Evolutionary conservation across 768 basidiomycete genomes (phyloP).

Genomic region (Amanita pseudoporphyria): DNA sequence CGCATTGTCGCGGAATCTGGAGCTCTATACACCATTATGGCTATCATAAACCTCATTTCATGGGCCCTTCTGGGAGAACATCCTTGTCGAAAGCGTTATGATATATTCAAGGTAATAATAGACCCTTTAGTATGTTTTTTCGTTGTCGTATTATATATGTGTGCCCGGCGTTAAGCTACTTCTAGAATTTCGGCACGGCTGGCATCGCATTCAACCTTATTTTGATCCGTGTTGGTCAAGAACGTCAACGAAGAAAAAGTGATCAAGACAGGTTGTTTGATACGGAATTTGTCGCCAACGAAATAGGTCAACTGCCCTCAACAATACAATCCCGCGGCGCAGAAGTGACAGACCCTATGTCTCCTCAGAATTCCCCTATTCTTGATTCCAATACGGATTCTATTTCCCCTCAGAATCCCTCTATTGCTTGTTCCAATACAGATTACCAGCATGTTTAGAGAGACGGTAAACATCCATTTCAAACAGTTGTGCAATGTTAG

Average conservation of each 20-base stretch:
- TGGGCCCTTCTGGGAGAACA: neutral
- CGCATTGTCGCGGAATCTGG: neutral
- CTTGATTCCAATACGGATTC: neutral
- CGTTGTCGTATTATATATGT: neutral
- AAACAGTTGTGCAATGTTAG: too few relatives aligned
- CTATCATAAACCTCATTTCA: neutral
- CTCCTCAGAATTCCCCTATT: neutral
- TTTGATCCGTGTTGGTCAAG: neutral
- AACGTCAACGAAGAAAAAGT: neutral
- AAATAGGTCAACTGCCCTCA: neutral
- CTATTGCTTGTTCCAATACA: too few relatives aligned
- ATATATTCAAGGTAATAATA: too few relatives aligned
- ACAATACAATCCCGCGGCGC: neutral
- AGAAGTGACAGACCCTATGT: neutral
- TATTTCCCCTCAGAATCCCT: too few relatives aligned
- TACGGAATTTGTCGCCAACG: neutral
- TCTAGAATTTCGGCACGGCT: neutral
- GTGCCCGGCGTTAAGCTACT: neutral
- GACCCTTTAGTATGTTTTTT: neutral
- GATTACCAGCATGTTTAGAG: too few relatives aligned
- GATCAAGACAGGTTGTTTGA: neutral
- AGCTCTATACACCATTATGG: neutral
- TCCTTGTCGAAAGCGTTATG: neutral
- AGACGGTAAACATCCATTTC: too few relatives aligned
- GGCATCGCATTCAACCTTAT: neutral